phyloP scores from a whole-genome alignment of 495 filamentous ascomycete species.

The Trichoderma reesei region DNA sequence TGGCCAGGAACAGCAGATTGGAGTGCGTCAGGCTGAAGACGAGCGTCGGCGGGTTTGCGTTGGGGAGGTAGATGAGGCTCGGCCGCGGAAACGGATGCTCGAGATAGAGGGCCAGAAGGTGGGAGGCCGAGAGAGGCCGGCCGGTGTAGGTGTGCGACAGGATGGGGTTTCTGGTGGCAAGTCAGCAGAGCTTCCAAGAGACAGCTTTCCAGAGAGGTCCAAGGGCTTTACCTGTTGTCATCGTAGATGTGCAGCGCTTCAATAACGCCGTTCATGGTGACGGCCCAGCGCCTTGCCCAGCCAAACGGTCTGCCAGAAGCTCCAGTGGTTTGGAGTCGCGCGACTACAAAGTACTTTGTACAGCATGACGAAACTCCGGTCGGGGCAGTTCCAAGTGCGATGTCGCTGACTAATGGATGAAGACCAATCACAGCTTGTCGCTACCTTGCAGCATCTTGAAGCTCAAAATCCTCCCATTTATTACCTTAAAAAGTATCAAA shows the following conservation, averaged over 20 bases:
- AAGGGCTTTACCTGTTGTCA: constrained; percentile 60
- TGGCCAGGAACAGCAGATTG: constrained; percentile 78
- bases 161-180: constrained; percentile 27
- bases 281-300: background rate
- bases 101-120: constrained; percentile 79
- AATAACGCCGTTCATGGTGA: constrained; percentile 69
- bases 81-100: constrained; percentile 74
- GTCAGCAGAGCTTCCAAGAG: background rate
- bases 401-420: background rate
- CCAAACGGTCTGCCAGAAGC: background rate
- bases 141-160: constrained; percentile 49
- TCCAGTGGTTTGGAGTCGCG: constrained; percentile 11
- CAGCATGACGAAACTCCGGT: constrained; percentile 9
- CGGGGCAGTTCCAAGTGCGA: background rate
- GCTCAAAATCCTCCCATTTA: background rate
- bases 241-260: constrained; percentile 96
- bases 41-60: constrained; percentile 74
- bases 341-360: no score
- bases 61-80: constrained; percentile 73
- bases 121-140: constrained; percentile 66
- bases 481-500: background rate
- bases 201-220: background rate
- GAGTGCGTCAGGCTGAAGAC: constrained; percentile 81
- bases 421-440: constrained; percentile 1
- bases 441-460: background rate